Percentiles rank a stretch among this genome's conserved stretches.
phyloP scores from a whole-genome alignment of 1,284 basidiomycete genomes.

The Fomitopsis palustris region DNA sequence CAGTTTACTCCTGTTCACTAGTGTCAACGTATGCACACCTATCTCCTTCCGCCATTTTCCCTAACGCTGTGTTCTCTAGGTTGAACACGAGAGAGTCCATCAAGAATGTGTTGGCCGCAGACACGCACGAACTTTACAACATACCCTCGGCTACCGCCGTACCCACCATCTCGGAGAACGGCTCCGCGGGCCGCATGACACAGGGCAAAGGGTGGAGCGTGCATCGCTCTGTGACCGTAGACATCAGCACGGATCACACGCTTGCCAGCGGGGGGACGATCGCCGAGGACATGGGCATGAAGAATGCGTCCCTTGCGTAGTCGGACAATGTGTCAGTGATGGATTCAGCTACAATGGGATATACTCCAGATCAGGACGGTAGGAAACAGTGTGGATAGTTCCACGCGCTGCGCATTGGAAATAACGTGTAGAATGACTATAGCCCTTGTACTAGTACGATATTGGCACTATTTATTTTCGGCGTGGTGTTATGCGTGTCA shows the following conservation, averaged over 20 bases:
- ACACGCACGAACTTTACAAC: background rate
- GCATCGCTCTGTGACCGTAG: background rate
- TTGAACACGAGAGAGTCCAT: background rate
- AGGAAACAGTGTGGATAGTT: too few species aligned
- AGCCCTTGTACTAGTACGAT: too few species aligned
- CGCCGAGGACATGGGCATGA: too few species aligned
- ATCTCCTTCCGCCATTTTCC: background rate
- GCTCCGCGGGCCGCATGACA: background rate
- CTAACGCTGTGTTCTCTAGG: background rate
- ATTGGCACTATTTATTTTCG: too few species aligned
- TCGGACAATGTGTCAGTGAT: too few species aligned
- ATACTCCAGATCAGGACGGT: too few species aligned
- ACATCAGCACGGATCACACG: too few species aligned
- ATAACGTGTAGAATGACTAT: too few species aligned
- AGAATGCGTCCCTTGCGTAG: background rate
- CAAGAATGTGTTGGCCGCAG: background rate
- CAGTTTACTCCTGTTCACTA: background rate
- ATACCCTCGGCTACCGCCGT: background rate
- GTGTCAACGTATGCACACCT: background rate
- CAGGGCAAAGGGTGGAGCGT: background rate
- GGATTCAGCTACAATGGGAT: too few species aligned
- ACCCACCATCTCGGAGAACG: background rate
- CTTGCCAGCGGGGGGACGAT: too few species aligned
- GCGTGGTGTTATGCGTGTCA: too few species aligned
- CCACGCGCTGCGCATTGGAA: too few species aligned